phyloP scores from a whole-genome alignment of 495 filamentous ascomycete genomes.

The Penicilliopsis zonata region DNA sequence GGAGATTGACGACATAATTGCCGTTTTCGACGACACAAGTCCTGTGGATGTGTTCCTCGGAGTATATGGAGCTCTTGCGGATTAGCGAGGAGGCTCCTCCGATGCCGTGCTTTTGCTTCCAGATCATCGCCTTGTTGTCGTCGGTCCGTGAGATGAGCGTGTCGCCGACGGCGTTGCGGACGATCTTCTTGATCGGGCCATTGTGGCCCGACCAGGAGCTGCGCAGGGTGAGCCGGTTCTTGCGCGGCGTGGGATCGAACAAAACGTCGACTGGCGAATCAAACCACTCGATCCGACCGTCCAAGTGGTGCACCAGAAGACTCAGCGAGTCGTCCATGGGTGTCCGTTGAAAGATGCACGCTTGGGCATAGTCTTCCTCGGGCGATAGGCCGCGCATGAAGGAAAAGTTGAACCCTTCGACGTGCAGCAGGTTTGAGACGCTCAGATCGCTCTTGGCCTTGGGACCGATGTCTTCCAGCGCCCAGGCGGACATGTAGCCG shows the following conservation, averaged over 20 bases:
- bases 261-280: conserved; percentile 66
- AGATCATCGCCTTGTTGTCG: conserved; percentile 69
- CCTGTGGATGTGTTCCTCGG: conserved; percentile 67
- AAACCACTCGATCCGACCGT: conserved; percentile 73
- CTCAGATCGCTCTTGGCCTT: conserved; percentile 55
- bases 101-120: conserved; percentile 49
- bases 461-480: conserved; percentile 76
- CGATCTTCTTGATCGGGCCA: conserved; percentile 66
- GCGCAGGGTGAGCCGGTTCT: conserved; percentile 44
- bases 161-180: conserved; percentile 68
- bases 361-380: conserved; percentile 51
- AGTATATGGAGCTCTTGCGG: conserved; percentile 58
- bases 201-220: conserved; percentile 79
- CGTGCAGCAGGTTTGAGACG: conserved; percentile 82
- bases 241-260: conserved; percentile 63
- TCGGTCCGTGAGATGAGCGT: conserved; percentile 73
- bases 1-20: conserved; percentile 70
- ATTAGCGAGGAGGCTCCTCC: conserved; percentile 41
- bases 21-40: conserved; percentile 65
- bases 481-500: conserved; percentile 91
- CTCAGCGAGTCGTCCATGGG: conserved; percentile 49
- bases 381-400: conserved; percentile 38
- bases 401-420: conserved; percentile 55
- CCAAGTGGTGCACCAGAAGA: conserved; percentile 77
- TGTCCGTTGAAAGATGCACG: conserved; percentile 58